These are phyloP conservation scores for Pythium sukuiense DNA, from an alignment of 352 stramenopile genomes.

Conservation along the genomic window DNA sequence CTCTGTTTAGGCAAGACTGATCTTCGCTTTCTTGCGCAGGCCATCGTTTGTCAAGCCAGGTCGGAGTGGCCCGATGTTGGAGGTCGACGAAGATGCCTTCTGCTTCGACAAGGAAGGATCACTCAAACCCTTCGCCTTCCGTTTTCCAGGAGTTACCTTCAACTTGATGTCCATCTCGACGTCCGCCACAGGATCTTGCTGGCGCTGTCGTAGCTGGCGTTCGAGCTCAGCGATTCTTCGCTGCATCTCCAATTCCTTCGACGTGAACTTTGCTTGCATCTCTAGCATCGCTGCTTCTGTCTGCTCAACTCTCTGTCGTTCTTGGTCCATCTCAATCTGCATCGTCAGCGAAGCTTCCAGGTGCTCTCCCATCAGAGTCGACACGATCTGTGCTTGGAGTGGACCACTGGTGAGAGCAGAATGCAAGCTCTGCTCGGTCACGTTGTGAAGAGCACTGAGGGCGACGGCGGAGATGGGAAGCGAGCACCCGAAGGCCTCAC, in stretches of 20 bases:
- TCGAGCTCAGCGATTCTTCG: constrained; percentile 59
- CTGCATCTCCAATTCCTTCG: constrained; percentile 74
- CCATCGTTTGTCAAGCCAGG: constrained; percentile 48
- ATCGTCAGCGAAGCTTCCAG: constrained; percentile 33
- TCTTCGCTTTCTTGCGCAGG: constrained; percentile 51
- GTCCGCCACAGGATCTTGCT: constrained; percentile 40
- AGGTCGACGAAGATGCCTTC: constrained; percentile 32
- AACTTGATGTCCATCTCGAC: constrained; percentile 13
- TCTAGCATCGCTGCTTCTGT: constrained; percentile 50
- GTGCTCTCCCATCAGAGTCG: constrained; percentile 53
- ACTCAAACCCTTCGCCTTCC: constrained; percentile 43
- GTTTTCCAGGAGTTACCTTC: constrained; percentile 45
- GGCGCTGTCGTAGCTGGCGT: constrained; percentile 36
- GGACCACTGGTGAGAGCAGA: constrained; percentile 54
- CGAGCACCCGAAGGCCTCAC: constrained; percentile 30
- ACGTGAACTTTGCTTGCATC: constrained; percentile 54
- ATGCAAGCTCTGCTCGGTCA: constrained; percentile 69
- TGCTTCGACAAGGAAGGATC: neutral
- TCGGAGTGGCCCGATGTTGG: constrained; percentile 52
- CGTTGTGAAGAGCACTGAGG: constrained; percentile 77
- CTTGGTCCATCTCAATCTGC: constrained; percentile 41
- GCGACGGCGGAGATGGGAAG: constrained; percentile 67
- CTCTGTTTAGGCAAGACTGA: constrained; percentile 41
- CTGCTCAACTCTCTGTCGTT: constrained; percentile 66
- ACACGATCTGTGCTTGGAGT: constrained; percentile 53